Conservation (phyloP, 352 stramenopile species). For the Aphanomyces stellatus region DNA sequence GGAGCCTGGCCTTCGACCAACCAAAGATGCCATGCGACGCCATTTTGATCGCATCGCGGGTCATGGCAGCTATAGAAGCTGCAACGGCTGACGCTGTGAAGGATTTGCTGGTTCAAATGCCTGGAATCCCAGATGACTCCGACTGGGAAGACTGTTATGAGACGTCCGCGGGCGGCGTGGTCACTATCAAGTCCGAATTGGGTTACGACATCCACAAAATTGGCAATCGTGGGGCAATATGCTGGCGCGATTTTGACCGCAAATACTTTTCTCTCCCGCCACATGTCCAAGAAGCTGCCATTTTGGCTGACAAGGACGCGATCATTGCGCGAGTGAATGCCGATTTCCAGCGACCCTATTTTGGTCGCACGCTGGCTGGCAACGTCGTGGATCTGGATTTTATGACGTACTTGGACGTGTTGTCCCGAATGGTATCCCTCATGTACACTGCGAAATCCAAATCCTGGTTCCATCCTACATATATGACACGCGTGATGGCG, state of each 20-base stretch:
- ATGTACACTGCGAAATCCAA: constrained; percentile 58
- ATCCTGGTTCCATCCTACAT: constrained; percentile 73
- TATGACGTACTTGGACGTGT: constrained; percentile 82
- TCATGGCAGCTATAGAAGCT: constrained; percentile 83
- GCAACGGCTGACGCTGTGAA: constrained; percentile 78
- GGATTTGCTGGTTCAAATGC: constrained; percentile 68
- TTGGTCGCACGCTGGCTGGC: constrained; percentile 52
- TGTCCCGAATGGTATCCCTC: constrained; percentile 67
- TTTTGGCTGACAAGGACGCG: constrained; percentile 60
- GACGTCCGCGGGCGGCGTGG: constrained; percentile 41
- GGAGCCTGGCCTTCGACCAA: constrained; percentile 41
- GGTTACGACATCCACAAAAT: constrained; percentile 81
- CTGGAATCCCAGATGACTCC: constrained; percentile 54
- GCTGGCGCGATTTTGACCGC: constrained; percentile 79
- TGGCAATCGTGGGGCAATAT: constrained; percentile 53
- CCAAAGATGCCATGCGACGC: constrained; percentile 71
- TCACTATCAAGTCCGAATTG: constrained; percentile 74
- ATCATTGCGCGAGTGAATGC: constrained; percentile 71
- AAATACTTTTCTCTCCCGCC: constrained; percentile 76
- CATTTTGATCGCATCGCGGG: constrained; percentile 70
- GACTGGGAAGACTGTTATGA: constrained; percentile 53
- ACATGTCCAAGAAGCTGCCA: constrained; percentile 51
- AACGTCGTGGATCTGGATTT: constrained; percentile 57
- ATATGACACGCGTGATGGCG: constrained; percentile 46
- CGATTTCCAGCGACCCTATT: constrained; percentile 86